Evolutionary conservation across 208 protist species (phyloP).

Genomic region (Leishmania braziliensis): DNA sequence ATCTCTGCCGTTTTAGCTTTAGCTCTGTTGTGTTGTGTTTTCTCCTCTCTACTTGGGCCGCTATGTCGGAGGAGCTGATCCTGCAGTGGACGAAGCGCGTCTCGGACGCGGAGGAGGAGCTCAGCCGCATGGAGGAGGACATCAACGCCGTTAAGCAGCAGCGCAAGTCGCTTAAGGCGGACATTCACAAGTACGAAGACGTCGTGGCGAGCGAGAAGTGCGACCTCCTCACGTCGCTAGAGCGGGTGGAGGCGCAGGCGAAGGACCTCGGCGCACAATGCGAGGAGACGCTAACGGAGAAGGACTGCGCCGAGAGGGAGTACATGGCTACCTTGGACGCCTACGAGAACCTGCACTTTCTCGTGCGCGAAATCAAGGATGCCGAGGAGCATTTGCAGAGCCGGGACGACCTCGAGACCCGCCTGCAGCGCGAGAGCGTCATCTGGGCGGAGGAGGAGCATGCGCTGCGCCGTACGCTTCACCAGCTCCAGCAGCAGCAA

Average conservation of each 20-base stretch:
- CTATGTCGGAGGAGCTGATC: conserved; percentile 45
- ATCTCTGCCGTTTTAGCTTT: not conserved
- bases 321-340: conserved; percentile 82
- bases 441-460: conserved; percentile 88
- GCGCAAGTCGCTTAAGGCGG: conserved; percentile 51
- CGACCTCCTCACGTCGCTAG: conserved; percentile 56
- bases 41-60: not conserved
- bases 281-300: conserved; percentile 54
- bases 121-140: conserved; percentile 69
- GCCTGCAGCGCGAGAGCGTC: conserved; percentile 69
- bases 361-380: conserved; percentile 76
- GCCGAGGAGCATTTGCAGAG: conserved; percentile 61
- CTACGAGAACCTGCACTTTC: conserved; percentile 82
- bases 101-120: conserved; percentile 69
- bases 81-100: conserved; percentile 74
- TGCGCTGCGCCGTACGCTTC: conserved; percentile 51
- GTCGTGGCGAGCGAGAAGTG: conserved; percentile 63
- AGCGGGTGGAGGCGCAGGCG: conserved; percentile 72
- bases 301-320: conserved; percentile 64
- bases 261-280: conserved; percentile 55
- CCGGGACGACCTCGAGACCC: conserved; percentile 69
- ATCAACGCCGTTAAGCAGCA: conserved; percentile 51
- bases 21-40: not conserved
- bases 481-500: conserved; percentile 53
- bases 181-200: conserved; percentile 52